Base-by-base conservation (phyloP, 2,329 filamentous ascomycete genomes). In the Teratosphaeria destructans region DNA sequence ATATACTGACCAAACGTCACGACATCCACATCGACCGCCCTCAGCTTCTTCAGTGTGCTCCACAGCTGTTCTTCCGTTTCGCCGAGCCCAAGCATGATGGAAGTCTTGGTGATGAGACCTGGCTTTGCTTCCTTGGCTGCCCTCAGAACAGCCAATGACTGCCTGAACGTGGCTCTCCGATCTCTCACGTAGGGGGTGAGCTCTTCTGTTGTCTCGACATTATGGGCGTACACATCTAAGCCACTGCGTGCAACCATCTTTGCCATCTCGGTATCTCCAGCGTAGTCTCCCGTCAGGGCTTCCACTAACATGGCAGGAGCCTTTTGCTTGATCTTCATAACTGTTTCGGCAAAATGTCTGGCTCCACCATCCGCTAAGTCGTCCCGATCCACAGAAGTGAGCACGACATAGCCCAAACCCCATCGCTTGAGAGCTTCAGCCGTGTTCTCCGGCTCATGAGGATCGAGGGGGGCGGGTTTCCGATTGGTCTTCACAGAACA, bases 1-100 rank as follows among this genome's bases (percentile, higher is more conserved):
- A 99, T 99, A 79, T 99, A 99, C 79, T 99, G 94, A n/a, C 94
- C 94, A 67, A 99, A 99, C 0, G 94, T 99, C 60, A 99, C 91
- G 12, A 99, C 90, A 67, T 99, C 94, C 54, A 96, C 92, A 61
- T 89, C 79, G 60, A 85, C 82, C 65, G 86, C 86, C 60, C 94
- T 84, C 12, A 99, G 82, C 73, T 95, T 89, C 84, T 80, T 83
- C 61, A 97, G 76, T 0, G 93, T 85, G 63, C 89, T 84, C 82
- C 85, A 87, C 0, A 99, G 75, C 76, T 97, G 88, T 19, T 88
- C 83, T 68, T 97, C 92, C 29, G 86, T 91, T 81, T 99, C 94
- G 12, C 94, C 94, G 5, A 99, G 77, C 3, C 94, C 94, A 27
- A 99, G 81, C 94, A 99, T 99, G 64, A 99, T 85, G 67, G 90